phyloP scores from a whole-genome alignment of 192 early-diverging fungal species.

The Helicostylum pulchrum region DNA sequence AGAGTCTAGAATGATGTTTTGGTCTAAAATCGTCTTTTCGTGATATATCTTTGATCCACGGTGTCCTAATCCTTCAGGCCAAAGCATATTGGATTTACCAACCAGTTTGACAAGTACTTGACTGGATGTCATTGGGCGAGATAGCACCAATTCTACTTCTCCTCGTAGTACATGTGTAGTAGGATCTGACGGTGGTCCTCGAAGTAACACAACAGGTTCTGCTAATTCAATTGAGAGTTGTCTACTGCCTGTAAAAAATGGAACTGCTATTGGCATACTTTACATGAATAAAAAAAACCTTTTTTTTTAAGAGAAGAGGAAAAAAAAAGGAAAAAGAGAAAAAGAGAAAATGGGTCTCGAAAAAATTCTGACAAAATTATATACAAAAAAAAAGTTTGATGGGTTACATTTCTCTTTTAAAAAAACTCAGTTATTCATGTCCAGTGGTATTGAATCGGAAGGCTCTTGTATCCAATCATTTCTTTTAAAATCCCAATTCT shows the following conservation, averaged over 20 bases:
- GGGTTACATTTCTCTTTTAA: too few species aligned
- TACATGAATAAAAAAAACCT: not conserved
- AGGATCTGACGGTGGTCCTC: conserved; percentile 21
- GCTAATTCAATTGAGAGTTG: conserved; percentile 34
- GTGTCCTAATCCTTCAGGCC: conserved; percentile 33
- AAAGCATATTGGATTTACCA: conserved; percentile 28
- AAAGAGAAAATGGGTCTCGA: not conserved
- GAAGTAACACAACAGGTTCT: conserved; percentile 25
- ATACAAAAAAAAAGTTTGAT: too few species aligned
- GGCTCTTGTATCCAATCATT: too few species aligned
- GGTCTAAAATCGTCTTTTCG: conserved; percentile 33
- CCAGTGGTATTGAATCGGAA: too few species aligned
- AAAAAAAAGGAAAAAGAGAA: not conserved
- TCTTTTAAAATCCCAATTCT: too few species aligned
- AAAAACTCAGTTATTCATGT: too few species aligned
- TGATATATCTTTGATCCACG: conserved; percentile 19
- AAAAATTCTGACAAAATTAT: too few species aligned
- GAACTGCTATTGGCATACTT: conserved; percentile 22
- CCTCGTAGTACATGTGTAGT: conserved; percentile 26
- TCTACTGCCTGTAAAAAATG: conserved; percentile 14
- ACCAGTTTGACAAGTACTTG: conserved; percentile 23
- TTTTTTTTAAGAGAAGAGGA: not conserved
- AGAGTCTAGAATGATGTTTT: conserved; percentile 23
- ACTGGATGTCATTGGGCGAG: conserved; percentile 10
- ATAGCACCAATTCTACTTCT: conserved; percentile 25